These are phyloP conservation scores for Ogataea siamensis DNA, from an alignment of 805 yeast species.

Conservation along the genomic window DNA sequence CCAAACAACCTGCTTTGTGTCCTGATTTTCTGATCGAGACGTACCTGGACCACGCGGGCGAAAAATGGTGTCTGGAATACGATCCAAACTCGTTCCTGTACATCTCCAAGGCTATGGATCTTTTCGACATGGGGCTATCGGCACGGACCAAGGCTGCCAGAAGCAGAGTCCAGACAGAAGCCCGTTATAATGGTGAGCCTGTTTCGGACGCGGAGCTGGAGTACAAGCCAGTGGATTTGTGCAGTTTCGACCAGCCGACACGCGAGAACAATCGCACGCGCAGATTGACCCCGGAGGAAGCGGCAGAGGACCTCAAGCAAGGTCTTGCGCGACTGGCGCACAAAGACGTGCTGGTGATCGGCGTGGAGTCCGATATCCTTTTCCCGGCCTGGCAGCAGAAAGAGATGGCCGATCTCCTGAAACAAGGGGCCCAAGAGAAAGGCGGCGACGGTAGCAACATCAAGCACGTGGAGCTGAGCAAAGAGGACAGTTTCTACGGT, in stretches of 20 bases:
- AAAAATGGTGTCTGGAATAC: constrained; percentile 85
- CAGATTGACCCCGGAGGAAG: constrained; percentile 51
- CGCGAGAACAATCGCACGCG: constrained; percentile 48
- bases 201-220: constrained; percentile 27
- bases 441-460: constrained; percentile 42
- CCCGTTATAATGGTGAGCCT: constrained; percentile 28
- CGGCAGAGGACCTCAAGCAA: constrained; percentile 55
- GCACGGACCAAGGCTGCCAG: constrained; percentile 44
- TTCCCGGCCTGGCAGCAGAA: constrained; percentile 95
- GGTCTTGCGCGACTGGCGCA: constrained; percentile 66
- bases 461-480: constrained; percentile 70
- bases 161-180: constrained; percentile 40
- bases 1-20: constrained; percentile 79
- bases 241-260: constrained; percentile 48
- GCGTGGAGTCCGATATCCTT: constrained; percentile 88
- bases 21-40: constrained; percentile 93
- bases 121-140: constrained; percentile 70
- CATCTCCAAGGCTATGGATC: constrained; percentile 91
- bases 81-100: constrained; percentile 88
- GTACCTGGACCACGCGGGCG: constrained; percentile 92
- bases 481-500: constrained; percentile 77
- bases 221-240: constrained; percentile 31
- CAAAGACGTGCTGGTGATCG: constrained; percentile 72
- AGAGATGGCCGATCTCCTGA: constrained; percentile 67
- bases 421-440: constrained; percentile 31